Evolutionary conservation across 2,329 filamentous ascomycete species (phyloP).

Genomic region (Periconia macrospinosa): DNA sequence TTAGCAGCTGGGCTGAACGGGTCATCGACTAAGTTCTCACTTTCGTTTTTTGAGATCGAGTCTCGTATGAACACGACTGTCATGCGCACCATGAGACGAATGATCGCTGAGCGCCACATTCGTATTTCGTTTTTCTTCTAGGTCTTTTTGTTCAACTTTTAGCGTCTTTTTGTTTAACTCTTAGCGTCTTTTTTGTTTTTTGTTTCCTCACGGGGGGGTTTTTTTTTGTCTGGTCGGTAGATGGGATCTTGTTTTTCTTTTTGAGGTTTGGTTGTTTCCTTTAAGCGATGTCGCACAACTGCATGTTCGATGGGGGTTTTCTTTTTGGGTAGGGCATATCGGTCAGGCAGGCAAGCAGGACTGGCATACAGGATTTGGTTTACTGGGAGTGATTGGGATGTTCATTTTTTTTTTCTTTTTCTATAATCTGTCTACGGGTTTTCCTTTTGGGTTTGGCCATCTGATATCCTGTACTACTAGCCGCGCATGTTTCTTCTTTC

Average conservation of each 20-base stretch:
- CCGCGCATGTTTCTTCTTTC: too few species aligned
- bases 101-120: not conserved
- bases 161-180: too few species aligned
- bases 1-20: slow-evolving; percentile 31
- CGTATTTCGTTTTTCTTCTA: not conserved
- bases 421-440: too few species aligned
- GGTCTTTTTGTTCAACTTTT: too few species aligned
- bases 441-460: slow-evolving; percentile 27
- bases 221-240: not conserved
- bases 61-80: slow-evolving; percentile 3
- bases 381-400: too few species aligned
- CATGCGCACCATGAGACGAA: not conserved
- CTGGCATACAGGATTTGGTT: too few species aligned
- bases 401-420: slow-evolving; percentile 14
- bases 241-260: not conserved
- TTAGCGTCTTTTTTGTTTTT: not conserved
- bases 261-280: not conserved
- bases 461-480: slow-evolving; percentile 43
- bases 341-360: too few species aligned
- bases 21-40: slow-evolving; percentile 19
- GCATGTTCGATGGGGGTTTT: not conserved
- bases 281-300: not conserved
- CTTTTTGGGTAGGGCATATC: not conserved
- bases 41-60: too few species aligned
- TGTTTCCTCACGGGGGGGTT: not conserved